These are phyloP conservation scores for Nemania serpens DNA, from an alignment of 2,329 filamentous ascomycete species.

Conservation along the genomic window DNA sequence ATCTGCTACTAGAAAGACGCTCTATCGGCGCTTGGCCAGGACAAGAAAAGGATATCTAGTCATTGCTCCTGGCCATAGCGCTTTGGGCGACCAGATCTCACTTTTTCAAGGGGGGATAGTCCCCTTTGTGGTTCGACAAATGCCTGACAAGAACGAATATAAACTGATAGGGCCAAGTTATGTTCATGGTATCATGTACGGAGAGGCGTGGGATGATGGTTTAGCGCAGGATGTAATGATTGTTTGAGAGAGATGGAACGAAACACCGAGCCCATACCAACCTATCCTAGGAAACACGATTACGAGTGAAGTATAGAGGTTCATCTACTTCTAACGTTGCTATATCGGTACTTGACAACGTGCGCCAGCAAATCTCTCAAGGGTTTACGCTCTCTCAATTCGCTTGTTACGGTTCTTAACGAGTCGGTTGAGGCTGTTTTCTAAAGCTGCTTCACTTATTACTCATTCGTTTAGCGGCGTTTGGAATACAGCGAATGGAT, in stretches of 20 bases:
- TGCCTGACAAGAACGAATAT: neutral
- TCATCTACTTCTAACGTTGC: too few species aligned
- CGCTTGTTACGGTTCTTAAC: too few species aligned
- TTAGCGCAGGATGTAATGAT: neutral
- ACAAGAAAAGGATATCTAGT: conserved; percentile 3
- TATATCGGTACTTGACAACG: too few species aligned
- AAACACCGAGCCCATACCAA: too few species aligned
- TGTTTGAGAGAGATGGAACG: neutral
- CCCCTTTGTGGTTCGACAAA: conserved; percentile 1
- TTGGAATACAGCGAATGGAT: too few species aligned
- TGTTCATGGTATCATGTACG: conserved; percentile 3
- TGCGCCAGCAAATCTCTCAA: too few species aligned
- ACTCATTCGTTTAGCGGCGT: too few species aligned
- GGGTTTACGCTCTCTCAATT: too few species aligned
- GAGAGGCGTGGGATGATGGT: neutral
- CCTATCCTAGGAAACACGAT: too few species aligned
- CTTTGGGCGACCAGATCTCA: conserved; percentile 5
- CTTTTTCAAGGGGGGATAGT: conserved; percentile 1
- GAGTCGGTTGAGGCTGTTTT: too few species aligned
- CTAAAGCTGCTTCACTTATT: too few species aligned
- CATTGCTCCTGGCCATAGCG: neutral
- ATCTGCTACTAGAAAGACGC: neutral
- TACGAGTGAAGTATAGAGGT: too few species aligned
- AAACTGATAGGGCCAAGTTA: neutral
- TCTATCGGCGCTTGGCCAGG: neutral